Evolutionary conservation across 2,329 filamentous ascomycete species (phyloP).

Genomic region (Colletotrichum lupini): DNA sequence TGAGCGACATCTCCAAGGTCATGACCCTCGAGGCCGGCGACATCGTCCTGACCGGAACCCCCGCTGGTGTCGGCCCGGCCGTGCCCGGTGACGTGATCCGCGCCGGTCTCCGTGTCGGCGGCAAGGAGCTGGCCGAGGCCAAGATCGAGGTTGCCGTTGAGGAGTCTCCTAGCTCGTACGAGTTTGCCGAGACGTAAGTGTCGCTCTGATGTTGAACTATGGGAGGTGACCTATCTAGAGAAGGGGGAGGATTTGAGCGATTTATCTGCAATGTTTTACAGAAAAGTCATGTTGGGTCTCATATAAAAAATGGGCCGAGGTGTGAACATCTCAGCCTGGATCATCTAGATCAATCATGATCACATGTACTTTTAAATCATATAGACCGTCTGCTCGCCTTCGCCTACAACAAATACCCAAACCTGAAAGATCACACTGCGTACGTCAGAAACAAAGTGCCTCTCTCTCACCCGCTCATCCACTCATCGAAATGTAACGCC

Average conservation of each 20-base stretch:
- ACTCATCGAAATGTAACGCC: neutral
- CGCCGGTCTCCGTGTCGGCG: slow-evolving; percentile 82
- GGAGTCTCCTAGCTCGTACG: slow-evolving; percentile 81
- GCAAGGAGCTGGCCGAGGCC: slow-evolving; percentile 86
- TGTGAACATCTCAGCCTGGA: neutral
- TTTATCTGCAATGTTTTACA: neutral
- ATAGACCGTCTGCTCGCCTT: slow-evolving; percentile 26
- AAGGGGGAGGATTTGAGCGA: neutral
- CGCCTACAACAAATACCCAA: slow-evolving; percentile 5
- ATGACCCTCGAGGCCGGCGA: slow-evolving; percentile 95
- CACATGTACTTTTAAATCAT: slow-evolving; percentile 21
- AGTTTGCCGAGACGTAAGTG: slow-evolving; percentile 76
- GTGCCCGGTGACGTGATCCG: slow-evolving; percentile 88
- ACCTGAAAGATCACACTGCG: neutral
- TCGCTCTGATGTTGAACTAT: neutral
- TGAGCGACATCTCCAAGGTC: slow-evolving; percentile 92
- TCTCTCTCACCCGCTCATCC: neutral
- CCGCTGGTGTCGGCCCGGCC: slow-evolving; percentile 92
- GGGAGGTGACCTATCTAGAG: neutral
- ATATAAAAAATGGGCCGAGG: neutral
- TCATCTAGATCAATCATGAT: slow-evolving; percentile 14
- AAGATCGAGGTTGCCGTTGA: slow-evolving; percentile 85
- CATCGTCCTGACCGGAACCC: slow-evolving; percentile 95
- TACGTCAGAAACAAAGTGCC: neutral
- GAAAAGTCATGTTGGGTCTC: neutral